These are phyloP conservation scores for Linanthus parryae DNA, from an alignment of 148 eudicot genomes.

Conservation along the genomic window DNA sequence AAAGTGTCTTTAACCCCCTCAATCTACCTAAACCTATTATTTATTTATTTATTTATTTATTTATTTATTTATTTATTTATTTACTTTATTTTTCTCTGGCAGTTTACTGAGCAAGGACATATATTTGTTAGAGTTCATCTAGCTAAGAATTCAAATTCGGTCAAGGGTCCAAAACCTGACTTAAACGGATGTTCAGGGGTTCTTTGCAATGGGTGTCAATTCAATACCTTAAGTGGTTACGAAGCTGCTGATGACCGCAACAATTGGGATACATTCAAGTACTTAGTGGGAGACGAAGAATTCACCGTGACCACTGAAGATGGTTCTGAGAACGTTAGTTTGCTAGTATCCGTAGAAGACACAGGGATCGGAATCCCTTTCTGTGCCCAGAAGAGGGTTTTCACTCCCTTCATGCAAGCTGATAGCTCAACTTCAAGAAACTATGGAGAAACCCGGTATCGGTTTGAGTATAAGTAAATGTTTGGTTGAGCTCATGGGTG, in stretches of 20 bases:
- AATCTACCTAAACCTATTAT: too few relatives aligned
- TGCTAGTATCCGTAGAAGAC: slow-evolving; percentile 56
- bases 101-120: slow-evolving; percentile 72
- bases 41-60: too few relatives aligned
- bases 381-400: slow-evolving; percentile 52
- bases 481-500: slow-evolving; percentile 70
- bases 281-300: slow-evolving; percentile 32
- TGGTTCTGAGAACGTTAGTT: slow-evolving; percentile 25
- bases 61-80: too few relatives aligned
- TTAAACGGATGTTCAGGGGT: slow-evolving; percentile 26
- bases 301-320: slow-evolving; percentile 14
- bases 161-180: slow-evolving; percentile 24
- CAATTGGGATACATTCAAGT: slow-evolving; percentile 37
- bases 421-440: slow-evolving; percentile 71
- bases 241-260: slow-evolving; percentile 49
- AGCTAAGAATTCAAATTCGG: slow-evolving; percentile 34
- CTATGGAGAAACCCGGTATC: slow-evolving; percentile 71
- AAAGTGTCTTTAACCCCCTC: too few relatives aligned
- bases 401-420: slow-evolving; percentile 71
- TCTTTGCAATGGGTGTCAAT: slow-evolving; percentile 17
- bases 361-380: slow-evolving; percentile 69
- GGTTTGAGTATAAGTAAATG: slow-evolving; percentile 73
- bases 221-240: slow-evolving; percentile 45
- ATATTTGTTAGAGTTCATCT: slow-evolving; percentile 56
- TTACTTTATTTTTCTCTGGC: too few relatives aligned